Percentiles rank a stretch among this genome's conserved stretches.
phyloP scores from a whole-genome alignment of 2,329 filamentous ascomycete genomes.

The Didymella arachidicola region DNA sequence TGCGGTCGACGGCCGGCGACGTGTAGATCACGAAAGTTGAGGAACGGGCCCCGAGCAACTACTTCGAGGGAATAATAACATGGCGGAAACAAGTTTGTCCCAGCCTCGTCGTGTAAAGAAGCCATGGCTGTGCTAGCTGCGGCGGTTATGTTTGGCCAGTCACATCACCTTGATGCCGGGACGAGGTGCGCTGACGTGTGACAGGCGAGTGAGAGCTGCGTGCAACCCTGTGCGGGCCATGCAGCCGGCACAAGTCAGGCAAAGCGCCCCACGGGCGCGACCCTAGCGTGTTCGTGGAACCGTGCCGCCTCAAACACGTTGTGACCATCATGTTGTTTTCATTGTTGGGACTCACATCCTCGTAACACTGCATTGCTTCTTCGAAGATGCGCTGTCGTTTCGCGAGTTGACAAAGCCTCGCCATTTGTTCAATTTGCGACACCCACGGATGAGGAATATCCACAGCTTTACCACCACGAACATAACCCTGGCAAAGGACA shows the following conservation, averaged over 20 bases:
- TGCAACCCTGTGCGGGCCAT: constrained; percentile 16
- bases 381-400: constrained; percentile 8
- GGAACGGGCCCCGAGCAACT: constrained; percentile 2
- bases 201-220: constrained; percentile 19
- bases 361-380: constrained; percentile 8
- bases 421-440: background rate
- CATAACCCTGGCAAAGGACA: background rate
- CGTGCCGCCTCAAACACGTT: constrained; percentile 12
- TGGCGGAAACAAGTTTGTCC: constrained; percentile 14
- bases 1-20: constrained; percentile 17
- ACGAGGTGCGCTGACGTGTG: constrained; percentile 24
- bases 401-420: background rate
- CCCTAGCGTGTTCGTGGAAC: constrained; percentile 15
- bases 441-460: background rate
- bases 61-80: constrained; percentile 9
- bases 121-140: constrained; percentile 22
- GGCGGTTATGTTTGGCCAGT: constrained; percentile 24
- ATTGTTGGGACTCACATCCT: constrained; percentile 10
- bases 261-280: constrained; percentile 7
- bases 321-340: constrained; percentile 5
- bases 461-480: background rate
- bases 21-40: constrained; percentile 10
- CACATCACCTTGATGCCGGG: constrained; percentile 16
- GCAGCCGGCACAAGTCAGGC: constrained; percentile 11
- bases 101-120: constrained; percentile 16